These are phyloP conservation scores for Trypanosoma grayi DNA, from an alignment of 208 protist species.

Conservation along the genomic window DNA sequence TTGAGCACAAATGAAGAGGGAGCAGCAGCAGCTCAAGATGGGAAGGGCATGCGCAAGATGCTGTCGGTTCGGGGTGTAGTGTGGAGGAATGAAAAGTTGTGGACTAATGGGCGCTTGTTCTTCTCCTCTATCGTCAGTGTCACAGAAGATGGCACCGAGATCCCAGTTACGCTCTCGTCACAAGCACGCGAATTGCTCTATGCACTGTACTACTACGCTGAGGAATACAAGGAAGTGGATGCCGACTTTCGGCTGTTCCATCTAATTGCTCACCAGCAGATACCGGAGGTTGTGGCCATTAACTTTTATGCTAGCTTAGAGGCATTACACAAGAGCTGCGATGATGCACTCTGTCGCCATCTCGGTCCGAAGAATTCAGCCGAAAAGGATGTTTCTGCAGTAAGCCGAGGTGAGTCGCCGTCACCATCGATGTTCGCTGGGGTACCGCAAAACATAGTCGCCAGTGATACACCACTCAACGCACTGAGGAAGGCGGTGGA, in stretches of 20 bases:
- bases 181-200: constrained; percentile 63
- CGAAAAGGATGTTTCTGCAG: not conserved
- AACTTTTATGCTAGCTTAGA: constrained; percentile 85
- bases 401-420: not conserved
- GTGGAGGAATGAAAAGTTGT: constrained; percentile 21
- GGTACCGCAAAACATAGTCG: not conserved
- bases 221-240: constrained; percentile 82
- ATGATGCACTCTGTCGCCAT: constrained; percentile 12
- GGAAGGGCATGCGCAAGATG: not conserved
- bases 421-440: not conserved
- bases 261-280: constrained; percentile 77
- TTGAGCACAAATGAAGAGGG: not conserved
- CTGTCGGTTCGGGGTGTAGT: constrained; percentile 20
- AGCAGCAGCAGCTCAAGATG: not conserved
- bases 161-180: constrained; percentile 15
- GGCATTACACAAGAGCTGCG: constrained; percentile 48
- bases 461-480: constrained; percentile 39
- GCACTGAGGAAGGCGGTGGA: constrained; percentile 33
- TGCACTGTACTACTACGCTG: constrained; percentile 75
- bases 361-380: not conserved
- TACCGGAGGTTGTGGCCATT: constrained; percentile 79
- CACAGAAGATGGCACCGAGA: constrained; percentile 14
- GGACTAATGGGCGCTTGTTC: constrained; percentile 46
- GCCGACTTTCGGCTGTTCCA: constrained; percentile 85
- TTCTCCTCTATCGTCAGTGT: constrained; percentile 44